Percentiles rank a stretch among this genome's conserved stretches.
Conservation (phyloP, 306 rosid genomes). For the Sicyos baderoa region DNA sequence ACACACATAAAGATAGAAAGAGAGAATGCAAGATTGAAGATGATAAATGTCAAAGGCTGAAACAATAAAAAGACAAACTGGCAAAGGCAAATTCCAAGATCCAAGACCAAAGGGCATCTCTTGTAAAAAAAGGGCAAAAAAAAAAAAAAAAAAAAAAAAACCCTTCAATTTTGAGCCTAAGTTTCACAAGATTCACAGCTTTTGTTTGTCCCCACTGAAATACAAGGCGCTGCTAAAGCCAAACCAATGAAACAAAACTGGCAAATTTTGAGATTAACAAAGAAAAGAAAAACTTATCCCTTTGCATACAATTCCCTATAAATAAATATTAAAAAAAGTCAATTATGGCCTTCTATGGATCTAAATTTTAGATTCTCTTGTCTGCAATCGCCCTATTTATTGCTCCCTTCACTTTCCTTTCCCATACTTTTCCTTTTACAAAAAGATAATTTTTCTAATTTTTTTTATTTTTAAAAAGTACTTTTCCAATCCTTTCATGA, state of each 20-base stretch:
- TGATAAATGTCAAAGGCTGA: conserved; percentile 19
- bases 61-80: conserved; percentile 15
- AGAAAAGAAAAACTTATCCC: not conserved
- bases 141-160: not conserved
- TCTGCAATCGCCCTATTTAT: not conserved
- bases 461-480: not conserved
- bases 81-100: conserved; percentile 8
- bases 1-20: not conserved
- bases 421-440: not conserved
- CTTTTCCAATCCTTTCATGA: not conserved
- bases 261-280: conserved; percentile 18
- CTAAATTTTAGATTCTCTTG: not conserved
- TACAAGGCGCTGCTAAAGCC: not conserved
- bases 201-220: conserved; percentile 8
- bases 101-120: conserved; percentile 9
- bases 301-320: not conserved
- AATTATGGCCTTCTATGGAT: not conserved
- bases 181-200: conserved; percentile 6
- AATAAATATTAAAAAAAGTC: not conserved
- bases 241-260: not conserved
- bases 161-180: conserved; percentile 5
- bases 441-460: not conserved
- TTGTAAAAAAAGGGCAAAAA: not conserved
- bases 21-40: not conserved
- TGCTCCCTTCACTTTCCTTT: not conserved